Evolutionary conservation across 2,329 filamentous ascomycete species (phyloP), one percentile per base, ranked within the genome.

Genomic region (Diaporthe aspalathi): DNA sequence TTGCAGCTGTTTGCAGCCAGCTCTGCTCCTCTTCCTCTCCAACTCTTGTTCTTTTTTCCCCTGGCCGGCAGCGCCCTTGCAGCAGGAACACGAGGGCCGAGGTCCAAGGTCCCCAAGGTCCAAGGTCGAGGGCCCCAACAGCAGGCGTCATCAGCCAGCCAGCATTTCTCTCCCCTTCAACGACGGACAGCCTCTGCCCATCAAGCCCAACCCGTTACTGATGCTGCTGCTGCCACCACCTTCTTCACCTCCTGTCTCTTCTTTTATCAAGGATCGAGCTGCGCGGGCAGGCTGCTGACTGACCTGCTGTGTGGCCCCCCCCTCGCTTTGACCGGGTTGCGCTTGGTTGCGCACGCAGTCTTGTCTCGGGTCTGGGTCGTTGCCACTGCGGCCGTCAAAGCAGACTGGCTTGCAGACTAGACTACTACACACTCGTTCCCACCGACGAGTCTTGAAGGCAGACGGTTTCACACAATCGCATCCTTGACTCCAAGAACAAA

Each of bases 41-140:
- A 63, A 63, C 57, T 38, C 35, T 5, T 38, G 2, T 7, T 12
- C n/a, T n/a, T n/a, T n/a, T n/a, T n/a, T n/a, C n/a, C n/a, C n/a
- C n/a, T n/a, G n/a, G 6, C 57, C 14, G 22, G 57, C 57, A 32
- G 57, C 57, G 56, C 56, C 54, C 54, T 40, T 57, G 54, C 35
- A 57, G 54, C n/a, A 32, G 27, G 8, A 54, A n/a, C 29, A 54
- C 32, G 32, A 35, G 32, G 32, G 32, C 2, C 35, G 11, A 38
- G 32, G 32, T 38, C 35, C 6, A 38, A 11, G 5, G 35, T 12
- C 35, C 35, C 35, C 35, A 5, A 11, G 32, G 32, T 5, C 32
- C 5, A 35, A 35, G 9, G 32, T 5, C 35, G 35, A 38, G 35
- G 32, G 32, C 32, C 9, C 5, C 32, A 5, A 35, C 9, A 35